Percentiles rank a stretch among this genome's conserved stretches.
Evolutionary conservation across 805 yeast genomes (phyloP).

Genomic region (Saccharomycopsis synnaedendra): DNA sequence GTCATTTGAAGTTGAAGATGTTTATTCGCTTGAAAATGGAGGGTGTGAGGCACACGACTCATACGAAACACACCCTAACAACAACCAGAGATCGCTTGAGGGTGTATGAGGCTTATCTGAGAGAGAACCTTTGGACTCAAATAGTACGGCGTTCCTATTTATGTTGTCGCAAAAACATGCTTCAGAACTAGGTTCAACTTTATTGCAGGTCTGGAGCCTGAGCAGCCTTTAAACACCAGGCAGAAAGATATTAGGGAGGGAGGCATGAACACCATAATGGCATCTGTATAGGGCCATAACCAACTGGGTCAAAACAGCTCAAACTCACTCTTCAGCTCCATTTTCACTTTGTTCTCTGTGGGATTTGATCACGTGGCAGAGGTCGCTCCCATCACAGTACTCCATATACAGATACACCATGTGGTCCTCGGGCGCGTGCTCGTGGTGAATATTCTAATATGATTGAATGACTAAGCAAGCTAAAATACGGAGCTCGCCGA

Average conservation of each 20-base stretch:
- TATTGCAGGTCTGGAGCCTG: too few relatives aligned
- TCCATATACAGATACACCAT: conserved; percentile 77
- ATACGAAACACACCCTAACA: conserved; percentile 90
- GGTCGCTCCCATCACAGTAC: conserved; percentile 79
- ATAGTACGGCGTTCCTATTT: conserved; percentile 95
- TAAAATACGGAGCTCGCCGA: conserved; percentile 67
- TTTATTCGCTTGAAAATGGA: conserved; percentile 86
- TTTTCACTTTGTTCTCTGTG: conserved; percentile 55
- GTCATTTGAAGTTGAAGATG: conserved; percentile 77
- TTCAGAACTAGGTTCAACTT: conserved; percentile 32
- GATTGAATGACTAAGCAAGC: conserved; percentile 77
- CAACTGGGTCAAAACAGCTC: conserved; percentile 85
- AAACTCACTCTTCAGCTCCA: conserved; percentile 78
- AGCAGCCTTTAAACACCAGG: too few relatives aligned
- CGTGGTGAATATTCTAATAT: conserved; percentile 84
- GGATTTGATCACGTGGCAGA: conserved; percentile 67
- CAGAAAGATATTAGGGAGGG: conserved; percentile 40
- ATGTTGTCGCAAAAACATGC: conserved; percentile 86
- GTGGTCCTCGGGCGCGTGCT: conserved; percentile 62
- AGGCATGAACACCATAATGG: conserved; percentile 81
- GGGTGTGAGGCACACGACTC: conserved; percentile 84
- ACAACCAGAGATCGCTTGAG: conserved; percentile 90
- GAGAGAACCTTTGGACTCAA: conserved; percentile 90
- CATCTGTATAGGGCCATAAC: conserved; percentile 79
- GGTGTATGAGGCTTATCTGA: conserved; percentile 90